phyloP scores from a whole-genome alignment of 2,329 filamentous ascomycete species.

The Neodidymelliopsis sp. region DNA sequence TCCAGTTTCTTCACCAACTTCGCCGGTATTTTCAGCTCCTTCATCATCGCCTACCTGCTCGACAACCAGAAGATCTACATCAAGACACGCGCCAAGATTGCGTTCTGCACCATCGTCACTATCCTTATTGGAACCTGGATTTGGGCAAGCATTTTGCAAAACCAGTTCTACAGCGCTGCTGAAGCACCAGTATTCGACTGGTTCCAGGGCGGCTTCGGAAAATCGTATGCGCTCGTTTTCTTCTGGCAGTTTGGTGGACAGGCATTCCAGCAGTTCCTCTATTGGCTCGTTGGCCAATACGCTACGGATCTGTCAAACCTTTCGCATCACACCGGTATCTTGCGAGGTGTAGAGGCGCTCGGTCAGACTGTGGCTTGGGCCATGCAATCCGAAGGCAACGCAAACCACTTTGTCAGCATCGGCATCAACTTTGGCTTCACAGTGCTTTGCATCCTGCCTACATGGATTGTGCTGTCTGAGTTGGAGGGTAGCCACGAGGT shows the following conservation, averaged over 20 bases:
- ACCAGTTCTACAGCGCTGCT: slow-evolving; percentile 40
- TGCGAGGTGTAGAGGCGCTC: slow-evolving; percentile 44
- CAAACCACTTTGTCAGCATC: slow-evolving; percentile 48
- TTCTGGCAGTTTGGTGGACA: slow-evolving; percentile 49
- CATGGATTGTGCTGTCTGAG: slow-evolving; percentile 44
- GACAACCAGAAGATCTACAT: slow-evolving; percentile 45
- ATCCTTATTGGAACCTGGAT: slow-evolving; percentile 47
- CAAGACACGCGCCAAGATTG: slow-evolving; percentile 42
- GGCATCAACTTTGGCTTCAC: slow-evolving; percentile 47
- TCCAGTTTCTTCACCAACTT: slow-evolving; percentile 50
- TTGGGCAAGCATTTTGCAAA: slow-evolving; percentile 44
- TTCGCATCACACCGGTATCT: slow-evolving; percentile 46
- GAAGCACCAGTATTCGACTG: slow-evolving; percentile 42
- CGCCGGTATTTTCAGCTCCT: slow-evolving; percentile 46
- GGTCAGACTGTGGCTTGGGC: slow-evolving; percentile 49
- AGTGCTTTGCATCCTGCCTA: slow-evolving; percentile 40
- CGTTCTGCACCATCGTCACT: slow-evolving; percentile 39
- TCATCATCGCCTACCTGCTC: slow-evolving; percentile 44
- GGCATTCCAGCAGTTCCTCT: slow-evolving; percentile 48
- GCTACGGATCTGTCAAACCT: slow-evolving; percentile 42
- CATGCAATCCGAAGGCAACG: slow-evolving; percentile 47
- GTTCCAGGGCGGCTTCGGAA: slow-evolving; percentile 46
- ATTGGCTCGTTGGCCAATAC: slow-evolving; percentile 49
- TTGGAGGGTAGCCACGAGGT: slow-evolving; percentile 43
- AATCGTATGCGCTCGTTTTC: slow-evolving; percentile 43